Conservation (phyloP, 257 asterid species). For the Mentha longifolia region DNA sequence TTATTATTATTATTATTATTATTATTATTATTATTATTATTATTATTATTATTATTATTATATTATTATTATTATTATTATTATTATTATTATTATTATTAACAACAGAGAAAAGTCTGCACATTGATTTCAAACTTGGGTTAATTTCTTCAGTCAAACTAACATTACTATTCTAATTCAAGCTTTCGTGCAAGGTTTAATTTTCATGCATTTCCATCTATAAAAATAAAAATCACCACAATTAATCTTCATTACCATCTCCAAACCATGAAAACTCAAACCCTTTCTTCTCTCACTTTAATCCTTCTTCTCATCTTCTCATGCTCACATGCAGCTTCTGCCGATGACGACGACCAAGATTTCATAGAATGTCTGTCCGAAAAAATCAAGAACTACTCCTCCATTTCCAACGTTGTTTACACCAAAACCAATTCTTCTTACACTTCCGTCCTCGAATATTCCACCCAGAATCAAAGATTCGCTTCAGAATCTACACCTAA, state of each 20-base stretch:
- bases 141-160: too few species aligned
- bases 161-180: too few species aligned
- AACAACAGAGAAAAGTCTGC: too few species aligned
- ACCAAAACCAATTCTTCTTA: slow-evolving; percentile 3
- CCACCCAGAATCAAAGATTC: slow-evolving; percentile 17
- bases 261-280: slow-evolving; percentile 2
- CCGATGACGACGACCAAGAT: neutral
- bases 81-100: too few species aligned
- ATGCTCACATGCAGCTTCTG: neutral
- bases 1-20: too few species aligned
- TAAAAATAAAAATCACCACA: neutral
- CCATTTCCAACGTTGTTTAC: neutral
- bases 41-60: too few species aligned
- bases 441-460: neutral
- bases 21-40: too few species aligned
- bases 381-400: neutral
- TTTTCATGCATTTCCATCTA: too few species aligned
- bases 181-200: too few species aligned
- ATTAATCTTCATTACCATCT: too few species aligned
- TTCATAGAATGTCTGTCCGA: neutral
- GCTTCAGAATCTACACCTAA: neutral
- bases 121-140: too few species aligned
- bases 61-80: too few species aligned
- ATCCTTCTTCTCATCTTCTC: neutral
- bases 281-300: neutral